Conservation (phyloP, 2,329 filamentous ascomycete species). For the Thermochaetoides dissita region DNA sequence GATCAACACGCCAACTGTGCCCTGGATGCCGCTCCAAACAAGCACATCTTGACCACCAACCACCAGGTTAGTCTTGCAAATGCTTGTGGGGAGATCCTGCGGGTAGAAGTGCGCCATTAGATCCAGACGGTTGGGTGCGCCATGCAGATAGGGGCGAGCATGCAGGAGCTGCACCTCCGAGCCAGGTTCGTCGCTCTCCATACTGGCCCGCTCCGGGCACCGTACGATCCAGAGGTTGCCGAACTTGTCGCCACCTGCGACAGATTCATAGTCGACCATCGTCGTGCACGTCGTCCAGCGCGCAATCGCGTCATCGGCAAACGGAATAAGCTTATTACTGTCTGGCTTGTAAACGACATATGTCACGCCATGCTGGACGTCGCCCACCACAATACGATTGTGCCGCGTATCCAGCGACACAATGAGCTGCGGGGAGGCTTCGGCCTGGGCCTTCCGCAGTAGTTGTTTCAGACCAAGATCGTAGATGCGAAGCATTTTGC, state of each 20-base stretch:
- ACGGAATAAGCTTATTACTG: constrained; percentile 83
- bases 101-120: constrained; percentile 81
- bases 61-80: constrained; percentile 79
- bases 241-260: constrained; percentile 92
- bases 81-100: constrained; percentile 81
- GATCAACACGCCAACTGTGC: constrained; percentile 83
- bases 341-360: constrained; percentile 89
- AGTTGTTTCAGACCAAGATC: constrained; percentile 88
- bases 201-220: constrained; percentile 70
- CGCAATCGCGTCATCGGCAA: constrained; percentile 77
- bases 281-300: constrained; percentile 83
- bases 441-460: constrained; percentile 77
- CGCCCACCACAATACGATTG: constrained; percentile 78
- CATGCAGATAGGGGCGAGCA: constrained; percentile 78
- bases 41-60: constrained; percentile 84
- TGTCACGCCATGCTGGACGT: constrained; percentile 81
- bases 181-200: constrained; percentile 83
- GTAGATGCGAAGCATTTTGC: constrained; percentile 70
- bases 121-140: constrained; percentile 69
- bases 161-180: constrained; percentile 84
- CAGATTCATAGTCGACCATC: constrained; percentile 96
- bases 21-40: constrained; percentile 87
- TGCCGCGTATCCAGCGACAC: constrained; percentile 81
- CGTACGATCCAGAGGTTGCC: constrained; percentile 91
- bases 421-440: constrained; percentile 69